Evolutionary conservation across 2,329 filamentous ascomycete species (phyloP), one percentile per base, ranked within the genome.

Genomic region (Trichoderma sp.): DNA sequence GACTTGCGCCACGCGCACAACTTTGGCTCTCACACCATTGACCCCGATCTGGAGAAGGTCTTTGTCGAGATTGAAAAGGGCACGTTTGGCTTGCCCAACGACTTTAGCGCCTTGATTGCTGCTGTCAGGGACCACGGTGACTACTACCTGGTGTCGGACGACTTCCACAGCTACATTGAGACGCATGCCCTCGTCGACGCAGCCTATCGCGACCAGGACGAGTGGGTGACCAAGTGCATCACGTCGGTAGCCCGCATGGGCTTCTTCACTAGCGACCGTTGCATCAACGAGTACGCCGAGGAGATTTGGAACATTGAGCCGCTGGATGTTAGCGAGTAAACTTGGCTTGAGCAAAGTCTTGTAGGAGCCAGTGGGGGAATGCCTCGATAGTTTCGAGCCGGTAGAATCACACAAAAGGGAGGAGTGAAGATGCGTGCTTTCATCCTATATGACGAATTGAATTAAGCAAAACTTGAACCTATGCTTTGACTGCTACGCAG

Each of bases 241-340:
- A 89, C 87, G 50, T 92, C 91, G 68, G 95, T 99, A 19, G 86
- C 93, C 7, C 86, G 94, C 48, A 99, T 99, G 95, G 95, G 94
- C 42, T 98, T 98, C 87, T 98, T 98, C 84, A 94, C 89, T 73
- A 94, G 91, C 71, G 94, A 98, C 79, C 87, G 94, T 45, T 97
- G 94, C 81, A 97, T 98, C 79, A 92, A 94, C 75, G 94, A 97
- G 84, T 99, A 99, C 81, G 95, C 95, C 0, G 94, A 99, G 79
- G 89, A 86, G 71, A 97, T 99, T 78, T 99, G 95, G 95, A 98
- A 98, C 76, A 84, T 97, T 45, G 94, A 98, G 83, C 94, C 94
- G 32, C 78, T 95, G 65, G 80, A 80, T 37, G 82, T 82, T 34
- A 80, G 82, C 52, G 76, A 80, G 32, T 78, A 75, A 69, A 71